Conservation (phyloP, 2,329 filamentous ascomycete genomes). For the Arthrinium puccinioides region DNA sequence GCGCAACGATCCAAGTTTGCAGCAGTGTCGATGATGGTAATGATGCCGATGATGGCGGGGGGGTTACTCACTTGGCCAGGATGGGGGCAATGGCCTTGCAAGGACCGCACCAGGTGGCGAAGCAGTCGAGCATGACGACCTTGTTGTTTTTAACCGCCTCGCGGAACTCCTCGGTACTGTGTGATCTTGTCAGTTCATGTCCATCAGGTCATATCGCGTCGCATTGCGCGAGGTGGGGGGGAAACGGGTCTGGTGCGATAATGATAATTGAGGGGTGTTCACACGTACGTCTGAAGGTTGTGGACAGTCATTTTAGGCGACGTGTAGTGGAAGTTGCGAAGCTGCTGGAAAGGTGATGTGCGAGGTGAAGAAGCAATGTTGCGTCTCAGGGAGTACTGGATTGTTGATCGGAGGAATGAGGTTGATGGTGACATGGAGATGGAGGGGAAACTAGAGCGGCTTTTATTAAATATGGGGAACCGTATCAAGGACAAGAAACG, state of each 20-base stretch:
- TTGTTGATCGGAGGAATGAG: constrained; percentile 4
- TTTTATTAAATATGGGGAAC: constrained; percentile 5
- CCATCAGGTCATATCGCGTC: too few species aligned
- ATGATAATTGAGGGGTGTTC: neutral
- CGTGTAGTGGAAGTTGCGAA: constrained; percentile 29
- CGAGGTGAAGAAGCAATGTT: constrained; percentile 1
- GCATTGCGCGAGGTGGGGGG: neutral
- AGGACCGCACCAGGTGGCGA: constrained; percentile 87
- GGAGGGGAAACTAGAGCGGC: constrained; percentile 5
- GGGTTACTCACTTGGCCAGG: constrained; percentile 52
- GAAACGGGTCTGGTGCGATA: constrained; percentile 6
- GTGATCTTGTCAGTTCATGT: neutral
- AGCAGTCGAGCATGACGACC: constrained; percentile 76
- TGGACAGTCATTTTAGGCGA: constrained; percentile 35
- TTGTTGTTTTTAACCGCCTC: constrained; percentile 31
- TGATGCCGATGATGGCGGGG: neutral
- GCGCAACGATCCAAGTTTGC: constrained; percentile 7
- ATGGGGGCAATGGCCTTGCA: constrained; percentile 86
- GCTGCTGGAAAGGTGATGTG: neutral
- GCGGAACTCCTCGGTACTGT: constrained; percentile 20
- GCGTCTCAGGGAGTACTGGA: constrained; percentile 3
- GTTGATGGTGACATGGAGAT: constrained; percentile 5
- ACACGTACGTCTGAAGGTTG: constrained; percentile 28
- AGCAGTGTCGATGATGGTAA: constrained; percentile 1
- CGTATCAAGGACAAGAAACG: neutral